These are phyloP conservation scores for Amyloporia xantha DNA, from an alignment of 768 basidiomycete genomes.

Conservation along the genomic window DNA sequence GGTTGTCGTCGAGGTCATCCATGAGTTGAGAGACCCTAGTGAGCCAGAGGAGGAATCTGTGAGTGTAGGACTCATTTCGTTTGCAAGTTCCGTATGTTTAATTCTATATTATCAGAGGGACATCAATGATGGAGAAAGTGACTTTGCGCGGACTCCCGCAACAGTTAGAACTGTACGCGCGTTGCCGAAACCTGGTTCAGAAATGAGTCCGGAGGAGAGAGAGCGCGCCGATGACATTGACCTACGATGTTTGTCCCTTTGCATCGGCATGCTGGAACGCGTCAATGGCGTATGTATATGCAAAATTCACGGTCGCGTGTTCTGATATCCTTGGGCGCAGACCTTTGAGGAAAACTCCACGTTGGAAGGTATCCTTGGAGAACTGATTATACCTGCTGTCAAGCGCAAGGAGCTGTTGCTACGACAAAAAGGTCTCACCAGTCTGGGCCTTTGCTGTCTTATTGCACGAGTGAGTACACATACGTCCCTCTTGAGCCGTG, in stretches of 20 bases:
- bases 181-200: slow-evolving; percentile 28
- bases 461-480: slow-evolving; percentile 56
- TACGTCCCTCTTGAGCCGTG: neutral
- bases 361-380: slow-evolving; percentile 59
- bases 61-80: too few relatives aligned
- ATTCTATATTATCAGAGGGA: neutral
- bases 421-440: slow-evolving; percentile 74
- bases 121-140: slow-evolving; percentile 28
- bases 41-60: slow-evolving; percentile 32
- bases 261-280: slow-evolving; percentile 79
- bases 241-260: slow-evolving; percentile 66
- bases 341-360: slow-evolving; percentile 64
- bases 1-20: slow-evolving; percentile 82
- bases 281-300: slow-evolving; percentile 69
- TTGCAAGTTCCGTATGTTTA: too few relatives aligned
- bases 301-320: neutral
- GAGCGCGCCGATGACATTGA: slow-evolving; percentile 57
- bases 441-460: slow-evolving; percentile 78
- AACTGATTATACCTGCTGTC: slow-evolving; percentile 88
- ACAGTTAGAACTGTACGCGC: slow-evolving; percentile 17
- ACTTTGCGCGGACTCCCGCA: slow-evolving; percentile 25
- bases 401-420: slow-evolving; percentile 79
- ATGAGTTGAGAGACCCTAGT: slow-evolving; percentile 61
- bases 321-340: slow-evolving; percentile 19
- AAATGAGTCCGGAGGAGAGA: slow-evolving; percentile 56